These are phyloP conservation scores for Strobilomyces dryophilus DNA, from an alignment of 768 basidiomycete species.

Conservation along the genomic window DNA sequence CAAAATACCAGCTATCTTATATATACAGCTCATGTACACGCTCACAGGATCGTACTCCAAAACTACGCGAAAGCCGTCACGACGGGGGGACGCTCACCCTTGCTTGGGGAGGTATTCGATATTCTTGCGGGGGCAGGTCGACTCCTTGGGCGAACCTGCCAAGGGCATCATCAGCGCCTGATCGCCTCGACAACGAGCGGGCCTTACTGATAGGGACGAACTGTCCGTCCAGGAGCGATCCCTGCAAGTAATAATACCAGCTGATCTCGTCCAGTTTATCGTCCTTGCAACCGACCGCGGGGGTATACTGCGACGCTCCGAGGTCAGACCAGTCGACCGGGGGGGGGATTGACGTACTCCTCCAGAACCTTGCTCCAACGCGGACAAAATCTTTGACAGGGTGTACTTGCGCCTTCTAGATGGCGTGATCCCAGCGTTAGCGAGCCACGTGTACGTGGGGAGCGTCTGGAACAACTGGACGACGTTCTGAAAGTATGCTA, in stretches of 20 bases:
- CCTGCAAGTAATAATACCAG: slow-evolving; percentile 63
- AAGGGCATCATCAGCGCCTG: background rate
- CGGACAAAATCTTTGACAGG: slow-evolving; percentile 48
- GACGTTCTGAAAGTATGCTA: slow-evolving; percentile 55
- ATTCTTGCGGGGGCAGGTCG: slow-evolving; percentile 52
- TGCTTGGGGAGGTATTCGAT: slow-evolving; percentile 54
- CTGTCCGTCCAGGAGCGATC: slow-evolving; percentile 58
- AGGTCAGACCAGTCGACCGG: too few species aligned
- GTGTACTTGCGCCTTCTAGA: slow-evolving; percentile 49
- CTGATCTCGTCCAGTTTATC: slow-evolving; percentile 41
- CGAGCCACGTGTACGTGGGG: slow-evolving; percentile 72
- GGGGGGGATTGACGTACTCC: slow-evolving; percentile 36
- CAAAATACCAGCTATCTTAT: too few species aligned
- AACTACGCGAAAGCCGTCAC: background rate
- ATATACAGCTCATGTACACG: too few species aligned
- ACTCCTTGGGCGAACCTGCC: slow-evolving; percentile 49
- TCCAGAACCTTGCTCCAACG: slow-evolving; percentile 51
- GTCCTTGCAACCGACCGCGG: slow-evolving; percentile 43
- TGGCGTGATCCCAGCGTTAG: slow-evolving; percentile 72
- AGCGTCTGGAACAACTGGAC: slow-evolving; percentile 61
- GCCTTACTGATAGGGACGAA: slow-evolving; percentile 57
- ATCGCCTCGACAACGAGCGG: background rate
- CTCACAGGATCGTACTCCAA: too few species aligned
- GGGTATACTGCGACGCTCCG: slow-evolving; percentile 43
- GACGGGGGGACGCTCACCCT: slow-evolving; percentile 25